Evolutionary conservation across 1,139 yeast genomes (phyloP).

Genomic region (Magnusiomyces tetraspermus): DNA sequence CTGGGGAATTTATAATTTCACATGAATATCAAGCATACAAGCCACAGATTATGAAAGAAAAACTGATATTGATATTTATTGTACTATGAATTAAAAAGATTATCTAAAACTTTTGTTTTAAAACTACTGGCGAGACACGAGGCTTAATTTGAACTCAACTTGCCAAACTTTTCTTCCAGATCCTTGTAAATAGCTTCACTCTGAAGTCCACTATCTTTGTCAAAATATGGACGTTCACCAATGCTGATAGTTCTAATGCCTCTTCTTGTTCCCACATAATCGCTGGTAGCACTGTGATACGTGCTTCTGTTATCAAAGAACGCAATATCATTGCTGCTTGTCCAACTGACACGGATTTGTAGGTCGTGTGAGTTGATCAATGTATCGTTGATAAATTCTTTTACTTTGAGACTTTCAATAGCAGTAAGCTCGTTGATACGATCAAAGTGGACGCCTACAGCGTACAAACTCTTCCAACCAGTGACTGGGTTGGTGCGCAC

Average conservation of each 20-base stretch:
- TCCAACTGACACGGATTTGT: constrained; percentile 41
- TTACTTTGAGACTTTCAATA: constrained; percentile 33
- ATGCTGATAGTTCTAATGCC: constrained; percentile 52
- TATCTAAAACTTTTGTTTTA: no score
- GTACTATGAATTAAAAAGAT: not conserved
- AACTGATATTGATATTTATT: not conserved
- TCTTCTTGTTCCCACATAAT: constrained; percentile 35
- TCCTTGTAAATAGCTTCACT: constrained; percentile 33
- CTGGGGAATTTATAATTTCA: not conserved
- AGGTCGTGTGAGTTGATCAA: constrained; percentile 36
- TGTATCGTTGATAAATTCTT: constrained; percentile 36
- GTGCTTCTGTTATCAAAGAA: constrained; percentile 26
- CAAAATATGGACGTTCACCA: constrained; percentile 48
- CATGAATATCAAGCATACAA: not conserved
- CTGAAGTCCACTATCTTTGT: constrained; percentile 44
- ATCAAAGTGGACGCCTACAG: constrained; percentile 36
- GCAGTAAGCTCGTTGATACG: constrained; percentile 36
- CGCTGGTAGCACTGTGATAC: constrained; percentile 20
- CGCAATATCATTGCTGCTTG: constrained; percentile 44
- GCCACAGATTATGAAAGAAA: not conserved
- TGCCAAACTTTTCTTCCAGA: not conserved
- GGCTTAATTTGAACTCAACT: not conserved
- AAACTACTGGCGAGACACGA: not conserved
- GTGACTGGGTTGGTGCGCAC: constrained; percentile 43
- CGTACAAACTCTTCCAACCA: constrained; percentile 40